Percentiles rank a stretch among this genome's conserved stretches.
These are phyloP conservation scores for Arabis alpina DNA, from an alignment of 345 rosid species.

Conservation along the genomic window DNA sequence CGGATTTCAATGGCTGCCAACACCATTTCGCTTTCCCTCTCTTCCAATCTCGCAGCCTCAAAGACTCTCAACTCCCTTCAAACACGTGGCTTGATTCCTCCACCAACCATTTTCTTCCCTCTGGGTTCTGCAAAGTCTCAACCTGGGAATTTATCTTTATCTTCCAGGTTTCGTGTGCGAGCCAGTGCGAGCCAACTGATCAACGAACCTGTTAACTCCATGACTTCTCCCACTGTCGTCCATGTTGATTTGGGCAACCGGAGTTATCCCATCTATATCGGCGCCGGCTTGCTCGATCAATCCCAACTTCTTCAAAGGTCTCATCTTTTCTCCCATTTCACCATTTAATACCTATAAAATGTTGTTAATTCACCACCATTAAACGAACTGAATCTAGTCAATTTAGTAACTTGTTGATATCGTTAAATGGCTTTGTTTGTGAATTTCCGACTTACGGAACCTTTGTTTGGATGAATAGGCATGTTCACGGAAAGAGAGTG, in stretches of 20 bases:
- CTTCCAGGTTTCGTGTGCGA: constrained; percentile 41
- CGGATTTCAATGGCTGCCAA: constrained; percentile 59
- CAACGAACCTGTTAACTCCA: constrained; percentile 54
- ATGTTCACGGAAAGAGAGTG: constrained; percentile 93
- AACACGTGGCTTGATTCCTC: constrained; percentile 42
- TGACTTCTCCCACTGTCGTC: constrained; percentile 65
- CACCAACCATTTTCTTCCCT: constrained; percentile 35
- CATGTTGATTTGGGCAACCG: constrained; percentile 89
- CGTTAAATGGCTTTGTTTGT: too few species aligned
- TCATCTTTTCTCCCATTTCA: constrained; percentile 2
- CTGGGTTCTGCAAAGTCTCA: constrained; percentile 35
- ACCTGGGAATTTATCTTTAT: constrained; percentile 36
- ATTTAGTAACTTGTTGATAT: constrained; percentile 22
- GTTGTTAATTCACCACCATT: not conserved
- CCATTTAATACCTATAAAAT: not conserved
- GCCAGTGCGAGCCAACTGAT: constrained; percentile 66
- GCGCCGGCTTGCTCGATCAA: constrained; percentile 82
- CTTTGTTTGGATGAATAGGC: constrained; percentile 50
- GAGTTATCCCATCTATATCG: constrained; percentile 96
- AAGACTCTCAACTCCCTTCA: constrained; percentile 39
- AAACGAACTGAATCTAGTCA: not conserved
- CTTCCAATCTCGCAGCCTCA: constrained; percentile 40
- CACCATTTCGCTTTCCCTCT: constrained; percentile 53
- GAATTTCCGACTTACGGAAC: not conserved
- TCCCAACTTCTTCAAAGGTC: constrained; percentile 84